phyloP scores from a whole-genome alignment of 2,329 filamentous ascomycete species.

The Sclerotinia subarctica region DNA sequence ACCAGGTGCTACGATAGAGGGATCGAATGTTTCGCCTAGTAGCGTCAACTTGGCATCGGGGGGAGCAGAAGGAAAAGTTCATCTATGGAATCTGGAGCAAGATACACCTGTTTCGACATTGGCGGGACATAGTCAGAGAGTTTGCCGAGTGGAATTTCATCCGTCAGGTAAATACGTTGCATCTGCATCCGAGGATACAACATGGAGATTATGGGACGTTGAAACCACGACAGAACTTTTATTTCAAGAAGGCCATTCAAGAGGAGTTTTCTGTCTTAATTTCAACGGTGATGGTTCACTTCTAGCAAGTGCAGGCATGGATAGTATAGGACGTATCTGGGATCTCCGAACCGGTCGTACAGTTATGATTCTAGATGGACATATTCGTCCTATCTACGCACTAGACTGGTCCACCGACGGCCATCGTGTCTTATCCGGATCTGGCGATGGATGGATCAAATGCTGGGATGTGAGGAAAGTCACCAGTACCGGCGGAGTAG shows the following conservation, averaged over 20 bases:
- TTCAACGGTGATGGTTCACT: conserved; percentile 92
- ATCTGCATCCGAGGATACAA: conserved; percentile 92
- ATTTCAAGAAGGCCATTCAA: conserved; percentile 89
- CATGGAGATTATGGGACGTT: conserved; percentile 95
- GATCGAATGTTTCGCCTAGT: conserved; percentile 66
- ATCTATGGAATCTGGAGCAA: conserved; percentile 85
- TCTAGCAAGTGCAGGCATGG: conserved; percentile 84
- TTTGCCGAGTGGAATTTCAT: conserved; percentile 92
- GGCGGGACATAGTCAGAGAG: conserved; percentile 78
- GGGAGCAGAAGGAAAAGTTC: conserved; percentile 80
- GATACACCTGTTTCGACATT: conserved; percentile 83
- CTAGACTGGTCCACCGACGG: conserved; percentile 92
- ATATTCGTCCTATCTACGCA: conserved; percentile 88
- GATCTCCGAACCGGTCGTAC: conserved; percentile 89
- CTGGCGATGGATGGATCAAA: conserved; percentile 92
- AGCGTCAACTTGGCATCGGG: conserved; percentile 85
- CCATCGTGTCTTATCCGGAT: conserved; percentile 87
- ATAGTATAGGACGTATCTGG: conserved; percentile 95
- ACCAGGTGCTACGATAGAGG: conserved; percentile 73
- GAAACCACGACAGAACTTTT: conserved; percentile 79
- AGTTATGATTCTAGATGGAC: conserved; percentile 87
- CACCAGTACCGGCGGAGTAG: conserved; percentile 76
- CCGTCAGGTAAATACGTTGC: conserved; percentile 87
- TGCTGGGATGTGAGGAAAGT: conserved; percentile 97
- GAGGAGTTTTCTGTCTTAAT: conserved; percentile 84